These are phyloP conservation scores for Penicillium sp. DNA, from an alignment of 2,329 filamentous ascomycete genomes.

Conservation along the genomic window DNA sequence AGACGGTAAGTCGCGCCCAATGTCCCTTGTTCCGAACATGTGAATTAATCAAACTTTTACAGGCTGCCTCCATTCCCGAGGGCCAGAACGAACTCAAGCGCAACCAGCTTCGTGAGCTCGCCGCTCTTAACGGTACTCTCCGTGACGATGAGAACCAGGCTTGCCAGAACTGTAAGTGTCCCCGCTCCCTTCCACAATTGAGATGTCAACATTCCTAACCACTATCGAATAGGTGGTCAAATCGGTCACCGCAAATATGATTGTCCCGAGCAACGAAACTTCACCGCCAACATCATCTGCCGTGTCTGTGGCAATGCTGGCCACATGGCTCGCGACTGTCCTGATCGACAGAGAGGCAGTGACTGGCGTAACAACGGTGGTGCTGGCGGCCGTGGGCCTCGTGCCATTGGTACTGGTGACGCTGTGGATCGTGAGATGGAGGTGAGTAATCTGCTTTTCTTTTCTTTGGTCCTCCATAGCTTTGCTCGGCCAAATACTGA, in stretches of 20 bases:
- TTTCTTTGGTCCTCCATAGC: neutral
- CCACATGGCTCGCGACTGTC: slow-evolving; percentile 98
- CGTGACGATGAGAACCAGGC: slow-evolving; percentile 99
- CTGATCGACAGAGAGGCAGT: slow-evolving; percentile 85
- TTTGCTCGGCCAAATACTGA: slow-evolving; percentile 46
- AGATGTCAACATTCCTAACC: slow-evolving; percentile 11
- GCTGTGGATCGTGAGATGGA: slow-evolving; percentile 93
- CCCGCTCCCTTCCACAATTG: neutral
- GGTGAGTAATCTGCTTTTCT: slow-evolving; percentile 64
- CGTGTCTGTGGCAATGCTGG: slow-evolving; percentile 97
- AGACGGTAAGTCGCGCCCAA: slow-evolving; percentile 73
- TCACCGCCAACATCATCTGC: slow-evolving; percentile 98
- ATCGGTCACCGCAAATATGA: slow-evolving; percentile 99
- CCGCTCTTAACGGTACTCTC: slow-evolving; percentile 96
- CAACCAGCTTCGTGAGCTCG: slow-evolving; percentile 96
- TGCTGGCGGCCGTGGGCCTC: slow-evolving; percentile 52
- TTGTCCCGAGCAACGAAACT: slow-evolving; percentile 96
- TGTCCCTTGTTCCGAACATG: neutral
- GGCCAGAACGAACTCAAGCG: slow-evolving; percentile 99
- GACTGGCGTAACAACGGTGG: slow-evolving; percentile 83
- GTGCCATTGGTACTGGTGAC: slow-evolving; percentile 76
- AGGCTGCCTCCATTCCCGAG: slow-evolving; percentile 98
- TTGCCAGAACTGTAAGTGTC: slow-evolving; percentile 82
- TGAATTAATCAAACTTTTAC: slow-evolving; percentile 33
- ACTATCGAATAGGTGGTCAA: slow-evolving; percentile 68